Base-by-base conservation (phyloP, 2,329 filamentous ascomycete species). In the Hymenoscyphus fraxineus region DNA sequence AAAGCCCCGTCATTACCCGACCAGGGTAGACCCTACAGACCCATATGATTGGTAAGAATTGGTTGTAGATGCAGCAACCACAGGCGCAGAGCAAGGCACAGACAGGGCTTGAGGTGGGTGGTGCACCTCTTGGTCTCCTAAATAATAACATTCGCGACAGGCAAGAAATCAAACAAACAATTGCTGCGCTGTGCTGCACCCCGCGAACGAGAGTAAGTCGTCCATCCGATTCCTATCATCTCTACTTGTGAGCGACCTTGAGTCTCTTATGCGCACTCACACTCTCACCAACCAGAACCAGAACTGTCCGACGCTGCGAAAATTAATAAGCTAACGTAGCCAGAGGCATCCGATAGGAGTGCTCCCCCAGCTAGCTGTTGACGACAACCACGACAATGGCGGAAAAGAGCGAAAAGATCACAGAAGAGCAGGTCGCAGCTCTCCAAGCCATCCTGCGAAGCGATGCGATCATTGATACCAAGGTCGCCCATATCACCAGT, bases 401-500 rank as follows among this genome's bases (percentile, higher is more conserved):
- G 0, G 35, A 35, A 35, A 79, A 86, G 83, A 81, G 82, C 71
- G 84, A 86, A 71, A 85, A 80, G 75, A 80, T 87, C 74, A 83
- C 81, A 65, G 84, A 86, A 70, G 78, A 84, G 74, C 83, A 85
- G 79, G 83, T 85, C 76, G 77, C 79, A 61, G 80, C 83, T 78
- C 78, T 87, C 68, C 72, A 81, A 68, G 77, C 78, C 57, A 77
- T 85, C 66, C 77, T 87, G 62, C 80, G 80, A 76, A 84, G 85
- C 71, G 89, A 91, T 71, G 82, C 84, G 44, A 83, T 86, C 59
- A 81, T 91, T 71, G 90, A 93, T 72, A 78, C 82, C 60, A 93
- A 93, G 75, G 83, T 92, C 68, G 81, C 86, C 68, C 84, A 85
- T 62, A 85, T 97, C 71, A 91, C 87, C 65, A 83, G 81, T 72